Percentiles rank a stretch among this genome's conserved stretches.
Evolutionary conservation across 1,139 yeast genomes (phyloP).

Genomic region (Taphrina pruni): DNA sequence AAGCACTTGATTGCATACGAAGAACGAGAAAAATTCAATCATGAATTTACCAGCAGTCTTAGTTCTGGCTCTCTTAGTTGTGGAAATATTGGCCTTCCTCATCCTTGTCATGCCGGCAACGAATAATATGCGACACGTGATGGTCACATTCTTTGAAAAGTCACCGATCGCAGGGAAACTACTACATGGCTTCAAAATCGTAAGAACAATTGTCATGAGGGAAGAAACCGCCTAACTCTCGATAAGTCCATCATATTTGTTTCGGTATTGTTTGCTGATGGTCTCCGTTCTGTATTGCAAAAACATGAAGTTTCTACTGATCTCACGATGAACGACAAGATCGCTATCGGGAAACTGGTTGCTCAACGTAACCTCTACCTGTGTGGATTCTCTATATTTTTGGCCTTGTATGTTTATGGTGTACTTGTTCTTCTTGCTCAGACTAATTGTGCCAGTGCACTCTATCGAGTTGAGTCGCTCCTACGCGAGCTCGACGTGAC

Average conservation of each 20-base stretch:
- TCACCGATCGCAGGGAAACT: slow-evolving; percentile 35
- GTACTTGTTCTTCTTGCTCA: neutral
- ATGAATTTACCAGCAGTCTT: slow-evolving; percentile 36
- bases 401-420: slow-evolving; percentile 24
- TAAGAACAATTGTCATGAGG: neutral
- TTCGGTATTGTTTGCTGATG: slow-evolving; percentile 32
- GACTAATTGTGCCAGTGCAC: slow-evolving; percentile 16
- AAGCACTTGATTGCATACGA: neutral
- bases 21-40: neutral
- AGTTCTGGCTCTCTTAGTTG: slow-evolving; percentile 25
- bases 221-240: neutral
- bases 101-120: slow-evolving; percentile 37
- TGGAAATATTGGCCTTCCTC: slow-evolving; percentile 22
- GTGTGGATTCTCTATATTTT: slow-evolving; percentile 36
- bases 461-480: slow-evolving; percentile 15
- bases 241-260: slow-evolving; percentile 34
- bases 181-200: slow-evolving; percentile 37
- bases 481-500: slow-evolving; percentile 24
- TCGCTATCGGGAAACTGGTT: slow-evolving; percentile 29
- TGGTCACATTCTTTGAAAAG: slow-evolving; percentile 32
- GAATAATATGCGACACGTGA: slow-evolving; percentile 25
- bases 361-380: slow-evolving; percentile 37
- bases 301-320: slow-evolving; percentile 34
- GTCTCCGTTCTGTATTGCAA: slow-evolving; percentile 28
- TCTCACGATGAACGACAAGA: slow-evolving; percentile 35